Evolutionary conservation across 1,284 basidiomycete genomes (phyloP).

Genomic region (Leccinum griseonigrum): DNA sequence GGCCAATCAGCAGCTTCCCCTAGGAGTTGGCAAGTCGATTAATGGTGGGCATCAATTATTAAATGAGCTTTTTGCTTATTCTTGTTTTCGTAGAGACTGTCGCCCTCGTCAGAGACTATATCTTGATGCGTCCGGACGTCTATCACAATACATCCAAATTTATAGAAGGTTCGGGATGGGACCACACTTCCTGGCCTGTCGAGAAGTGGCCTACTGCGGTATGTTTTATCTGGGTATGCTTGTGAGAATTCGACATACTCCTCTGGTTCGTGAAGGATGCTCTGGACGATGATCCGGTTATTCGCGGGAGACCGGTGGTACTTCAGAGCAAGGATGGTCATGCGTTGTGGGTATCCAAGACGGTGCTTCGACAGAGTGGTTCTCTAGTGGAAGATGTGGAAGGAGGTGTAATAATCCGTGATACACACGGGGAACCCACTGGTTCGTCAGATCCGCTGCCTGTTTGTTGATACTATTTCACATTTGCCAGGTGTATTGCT

Average conservation of each 20-base stretch:
- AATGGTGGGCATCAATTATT: constrained; percentile 39
- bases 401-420: constrained; percentile 79
- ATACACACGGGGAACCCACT: constrained; percentile 67
- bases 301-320: constrained; percentile 67
- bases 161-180: constrained; percentile 88
- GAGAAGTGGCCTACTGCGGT: constrained; percentile 76
- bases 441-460: constrained; percentile 43
- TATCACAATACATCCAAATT: constrained; percentile 56
- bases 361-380: constrained; percentile 56
- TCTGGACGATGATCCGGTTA: constrained; percentile 66
- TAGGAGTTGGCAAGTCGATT: constrained; percentile 63
- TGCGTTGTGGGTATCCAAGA: constrained; percentile 80
- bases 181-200: constrained; percentile 77
- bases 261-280: constrained; percentile 48
- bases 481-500: constrained; percentile 54
- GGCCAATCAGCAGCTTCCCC: constrained; percentile 57
- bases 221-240: constrained; percentile 3
- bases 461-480: constrained; percentile 3
- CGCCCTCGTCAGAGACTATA: constrained; percentile 60
- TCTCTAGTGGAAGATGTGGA: constrained; percentile 65
- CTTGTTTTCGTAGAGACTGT: constrained; percentile 52
- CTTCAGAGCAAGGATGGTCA: constrained; percentile 88
- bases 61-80: background rate
- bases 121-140: constrained; percentile 56
- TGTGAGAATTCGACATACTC: background rate